Base-by-base conservation (phyloP, 2,329 filamentous ascomycete genomes). In the Nigrospora sphaerica region DNA sequence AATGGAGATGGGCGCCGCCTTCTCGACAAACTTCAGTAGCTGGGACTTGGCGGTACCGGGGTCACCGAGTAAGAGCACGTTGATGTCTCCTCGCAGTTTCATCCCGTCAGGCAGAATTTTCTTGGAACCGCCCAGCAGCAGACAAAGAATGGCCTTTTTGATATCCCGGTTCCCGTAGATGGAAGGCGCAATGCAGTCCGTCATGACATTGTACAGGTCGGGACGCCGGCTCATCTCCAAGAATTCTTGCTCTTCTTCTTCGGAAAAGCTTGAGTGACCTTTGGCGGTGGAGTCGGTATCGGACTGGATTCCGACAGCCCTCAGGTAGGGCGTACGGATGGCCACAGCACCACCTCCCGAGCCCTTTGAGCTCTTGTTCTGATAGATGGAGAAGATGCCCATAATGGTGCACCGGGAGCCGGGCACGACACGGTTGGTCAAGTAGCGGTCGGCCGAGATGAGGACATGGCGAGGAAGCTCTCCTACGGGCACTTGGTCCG, bases 11-110 rank as follows among this genome's bases (percentile, higher is more conserved):
- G 93, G 93, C 2, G 93, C 88, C 7, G 88, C 92, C 64, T 95
- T 95, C 63, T 97, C 91, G 6, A 97, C 93, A 61, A 97, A 98
- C 64, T 98, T 98, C 36, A 98, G 73, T 7, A 98, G 73, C 65
- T 98, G 93, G 9, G 93, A 98, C 66, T 98, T 98, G 48, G 93
- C 93, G 2, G 93, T 98, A 80, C 93, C 93, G 1, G 93, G 93
- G 54, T 98, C 93, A 78, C 93, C 93, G 19, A 98, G 85, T 23
- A 98, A 79, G 12, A 98, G 78, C 4, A 98, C 92, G 65, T 98
- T 98, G 67, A 98, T 98, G 60, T 98, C 93, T 58, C 93, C 93
- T 78, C 93, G 83, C 10, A 98, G 78, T 62, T 88, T 95, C 91
- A 98, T 98, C 33, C 93, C 93, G 57, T 98, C 93, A 0, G 93